These are phyloP conservation scores for Phytophthora nicotianae DNA, from an alignment of 352 stramenopile genomes.

Conservation along the genomic window DNA sequence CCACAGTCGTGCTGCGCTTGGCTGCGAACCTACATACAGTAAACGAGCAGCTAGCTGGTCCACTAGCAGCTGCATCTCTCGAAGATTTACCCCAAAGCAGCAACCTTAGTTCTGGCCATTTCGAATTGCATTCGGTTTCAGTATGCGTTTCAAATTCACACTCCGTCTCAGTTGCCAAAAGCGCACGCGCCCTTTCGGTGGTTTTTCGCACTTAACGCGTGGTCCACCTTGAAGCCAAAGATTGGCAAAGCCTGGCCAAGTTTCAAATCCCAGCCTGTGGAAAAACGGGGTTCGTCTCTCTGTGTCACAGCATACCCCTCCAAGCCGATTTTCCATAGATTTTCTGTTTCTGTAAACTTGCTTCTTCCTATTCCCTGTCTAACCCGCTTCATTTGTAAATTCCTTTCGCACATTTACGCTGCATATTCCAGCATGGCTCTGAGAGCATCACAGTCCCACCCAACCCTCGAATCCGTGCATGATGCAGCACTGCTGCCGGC, in stretches of 20 bases:
- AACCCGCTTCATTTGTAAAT: background rate
- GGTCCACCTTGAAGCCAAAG: slow-evolving; percentile 43
- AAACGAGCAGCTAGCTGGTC: background rate
- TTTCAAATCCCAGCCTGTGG: slow-evolving; percentile 28
- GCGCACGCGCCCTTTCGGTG: slow-evolving; percentile 21
- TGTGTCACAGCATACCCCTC: slow-evolving; percentile 2
- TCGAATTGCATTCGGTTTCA: slow-evolving; percentile 9
- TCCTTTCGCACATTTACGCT: background rate
- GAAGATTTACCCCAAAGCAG: slow-evolving; percentile 11
- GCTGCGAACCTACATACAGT: background rate
- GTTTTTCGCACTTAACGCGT: slow-evolving; percentile 23
- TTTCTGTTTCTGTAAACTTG: background rate
- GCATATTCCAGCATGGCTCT: slow-evolving; percentile 13
- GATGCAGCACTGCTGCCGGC: slow-evolving; percentile 1
- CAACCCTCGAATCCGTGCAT: slow-evolving; percentile 14
- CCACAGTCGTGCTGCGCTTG: no score
- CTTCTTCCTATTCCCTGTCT: slow-evolving; percentile 3
- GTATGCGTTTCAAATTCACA: slow-evolving; percentile 18
- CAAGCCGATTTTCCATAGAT: background rate
- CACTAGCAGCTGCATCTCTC: slow-evolving; percentile 15
- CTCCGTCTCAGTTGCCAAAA: slow-evolving; percentile 34
- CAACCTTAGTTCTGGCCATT: slow-evolving; percentile 18
- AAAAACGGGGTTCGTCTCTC: slow-evolving; percentile 14
- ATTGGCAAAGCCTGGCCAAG: slow-evolving; percentile 14
- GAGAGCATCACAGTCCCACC: slow-evolving; percentile 28